Percentiles rank a stretch among this genome's conserved stretches.
Conservation (phyloP, 768 basidiomycete genomes). For the Pulveroboletus sp. region DNA sequence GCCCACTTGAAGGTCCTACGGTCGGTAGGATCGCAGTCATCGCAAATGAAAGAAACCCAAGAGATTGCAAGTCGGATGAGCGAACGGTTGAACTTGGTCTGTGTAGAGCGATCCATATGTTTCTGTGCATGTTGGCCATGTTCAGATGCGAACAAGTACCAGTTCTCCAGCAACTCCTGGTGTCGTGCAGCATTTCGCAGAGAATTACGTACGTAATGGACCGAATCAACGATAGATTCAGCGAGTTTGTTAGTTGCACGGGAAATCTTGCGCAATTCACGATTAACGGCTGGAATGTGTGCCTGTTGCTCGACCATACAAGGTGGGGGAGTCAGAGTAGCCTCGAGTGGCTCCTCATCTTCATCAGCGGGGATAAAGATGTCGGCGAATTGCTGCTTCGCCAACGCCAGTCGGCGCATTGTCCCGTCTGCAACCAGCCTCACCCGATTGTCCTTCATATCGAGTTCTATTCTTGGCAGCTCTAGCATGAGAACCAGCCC, state of each 20-base stretch:
- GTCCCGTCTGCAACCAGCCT: constrained; percentile 91
- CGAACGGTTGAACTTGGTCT: constrained; percentile 76
- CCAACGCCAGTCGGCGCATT: constrained; percentile 65
- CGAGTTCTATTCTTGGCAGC: constrained; percentile 75
- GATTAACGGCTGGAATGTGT: constrained; percentile 86
- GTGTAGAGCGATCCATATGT: constrained; percentile 73
- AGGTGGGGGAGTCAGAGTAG: constrained; percentile 38
- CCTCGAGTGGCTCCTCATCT: constrained; percentile 51
- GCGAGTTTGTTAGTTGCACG: constrained; percentile 87
- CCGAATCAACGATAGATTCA: constrained; percentile 90
- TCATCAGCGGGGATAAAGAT: constrained; percentile 62
- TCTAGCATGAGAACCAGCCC: constrained; percentile 80
- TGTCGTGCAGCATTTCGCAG: constrained; percentile 57
- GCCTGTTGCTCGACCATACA: constrained; percentile 81
- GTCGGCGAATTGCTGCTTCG: constrained; percentile 76
- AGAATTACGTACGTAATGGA: constrained; percentile 77
- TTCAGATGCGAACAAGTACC: constrained; percentile 96
- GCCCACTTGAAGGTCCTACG: constrained; percentile 98
- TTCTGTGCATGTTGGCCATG: constrained; percentile 89
- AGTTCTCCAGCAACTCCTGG: constrained; percentile 88
- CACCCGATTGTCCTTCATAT: constrained; percentile 84
- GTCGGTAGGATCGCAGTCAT: constrained; percentile 95
- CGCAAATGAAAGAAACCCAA: constrained; percentile 98
- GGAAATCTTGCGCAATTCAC: constrained; percentile 87
- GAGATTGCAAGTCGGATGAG: constrained; percentile 90